Conservation (phyloP, 495 filamentous ascomycete genomes). For the Penicillium mononematosum region DNA sequence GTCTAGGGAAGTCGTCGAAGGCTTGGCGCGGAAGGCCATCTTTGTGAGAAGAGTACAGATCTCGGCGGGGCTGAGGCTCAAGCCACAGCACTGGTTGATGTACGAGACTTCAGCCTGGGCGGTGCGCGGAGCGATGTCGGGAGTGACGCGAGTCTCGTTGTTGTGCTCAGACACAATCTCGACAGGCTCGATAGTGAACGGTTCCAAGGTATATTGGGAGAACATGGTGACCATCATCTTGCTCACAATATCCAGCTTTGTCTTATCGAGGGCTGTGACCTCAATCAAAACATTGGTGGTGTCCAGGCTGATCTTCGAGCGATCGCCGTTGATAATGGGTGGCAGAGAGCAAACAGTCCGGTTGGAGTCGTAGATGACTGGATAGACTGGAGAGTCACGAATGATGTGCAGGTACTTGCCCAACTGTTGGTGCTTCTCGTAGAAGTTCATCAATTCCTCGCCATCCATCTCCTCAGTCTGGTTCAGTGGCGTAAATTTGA, state of each 20-base stretch:
- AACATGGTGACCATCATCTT: slow-evolving; percentile 98
- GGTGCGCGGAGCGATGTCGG: slow-evolving; percentile 70
- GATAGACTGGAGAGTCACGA: slow-evolving; percentile 88
- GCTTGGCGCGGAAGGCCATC: slow-evolving; percentile 80
- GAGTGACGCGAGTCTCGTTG: slow-evolving; percentile 70
- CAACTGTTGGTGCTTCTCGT: slow-evolving; percentile 86
- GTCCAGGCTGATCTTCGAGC: slow-evolving; percentile 88
- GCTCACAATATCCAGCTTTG: slow-evolving; percentile 93
- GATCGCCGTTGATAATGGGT: slow-evolving; percentile 96
- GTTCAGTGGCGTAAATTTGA: slow-evolving; percentile 88
- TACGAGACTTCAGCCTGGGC: slow-evolving; percentile 85
- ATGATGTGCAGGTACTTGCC: slow-evolving; percentile 88
- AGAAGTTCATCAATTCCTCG: slow-evolving; percentile 89
- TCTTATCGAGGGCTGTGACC: slow-evolving; percentile 93
- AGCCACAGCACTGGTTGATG: slow-evolving; percentile 86
- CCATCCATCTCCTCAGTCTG: slow-evolving; percentile 84
- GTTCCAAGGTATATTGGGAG: slow-evolving; percentile 81
- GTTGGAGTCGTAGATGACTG: slow-evolving; percentile 92
- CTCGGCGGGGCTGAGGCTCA: slow-evolving; percentile 65
- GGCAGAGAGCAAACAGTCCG: slow-evolving; percentile 87
- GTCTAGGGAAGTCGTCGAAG: slow-evolving; percentile 61
- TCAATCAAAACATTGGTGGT: slow-evolving; percentile 96
- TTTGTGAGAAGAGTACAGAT: slow-evolving; percentile 75
- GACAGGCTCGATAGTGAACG: slow-evolving; percentile 90
- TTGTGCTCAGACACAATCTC: slow-evolving; percentile 92